Evolutionary conservation across 1,284 basidiomycete genomes (phyloP).

Genomic region (Pseudozyma flocculosa): DNA sequence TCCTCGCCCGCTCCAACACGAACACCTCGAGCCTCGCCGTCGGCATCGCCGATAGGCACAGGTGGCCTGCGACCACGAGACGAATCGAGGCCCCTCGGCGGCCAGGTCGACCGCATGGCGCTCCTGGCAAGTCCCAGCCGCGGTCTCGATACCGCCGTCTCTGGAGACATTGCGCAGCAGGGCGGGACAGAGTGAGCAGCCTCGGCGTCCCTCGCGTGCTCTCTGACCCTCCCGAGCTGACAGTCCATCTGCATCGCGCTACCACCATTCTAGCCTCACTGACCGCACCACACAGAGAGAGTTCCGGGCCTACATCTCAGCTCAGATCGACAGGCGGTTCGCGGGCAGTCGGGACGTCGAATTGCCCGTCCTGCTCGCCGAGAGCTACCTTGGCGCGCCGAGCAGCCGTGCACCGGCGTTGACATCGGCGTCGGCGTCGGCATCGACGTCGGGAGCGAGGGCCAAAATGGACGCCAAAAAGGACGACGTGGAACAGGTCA

Average conservation of each 20-base stretch:
- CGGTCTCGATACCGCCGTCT: conserved; percentile 20
- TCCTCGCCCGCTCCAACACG: too few species aligned
- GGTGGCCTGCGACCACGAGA: conserved; percentile 6
- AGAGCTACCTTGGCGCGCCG: not conserved
- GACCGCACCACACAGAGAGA: conserved; percentile 8
- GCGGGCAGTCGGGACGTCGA: not conserved
- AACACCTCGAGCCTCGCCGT: not conserved
- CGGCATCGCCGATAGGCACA: not conserved
- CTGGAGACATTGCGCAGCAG: conserved; percentile 11
- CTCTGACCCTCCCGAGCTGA: too few species aligned
- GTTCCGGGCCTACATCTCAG: conserved; percentile 23
- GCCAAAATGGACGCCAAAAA: not conserved
- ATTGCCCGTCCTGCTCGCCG: not conserved
- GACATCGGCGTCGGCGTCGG: not conserved
- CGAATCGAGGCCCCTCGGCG: conserved; percentile 14
- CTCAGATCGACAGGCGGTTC: conserved; percentile 2
- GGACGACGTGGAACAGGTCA: conserved; percentile 21
- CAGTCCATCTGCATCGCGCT: too few species aligned
- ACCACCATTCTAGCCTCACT: conserved; percentile 7
- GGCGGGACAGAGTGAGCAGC: conserved; percentile 2
- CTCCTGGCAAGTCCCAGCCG: conserved; percentile 34
- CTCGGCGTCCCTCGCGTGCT: too few species aligned
- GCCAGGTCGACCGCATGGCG: conserved; percentile 26
- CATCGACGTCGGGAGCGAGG: not conserved
- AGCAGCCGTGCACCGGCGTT: too few species aligned